These are phyloP conservation scores for Rhodotorula paludigena DNA, from an alignment of 768 basidiomycete species.

Conservation along the genomic window DNA sequence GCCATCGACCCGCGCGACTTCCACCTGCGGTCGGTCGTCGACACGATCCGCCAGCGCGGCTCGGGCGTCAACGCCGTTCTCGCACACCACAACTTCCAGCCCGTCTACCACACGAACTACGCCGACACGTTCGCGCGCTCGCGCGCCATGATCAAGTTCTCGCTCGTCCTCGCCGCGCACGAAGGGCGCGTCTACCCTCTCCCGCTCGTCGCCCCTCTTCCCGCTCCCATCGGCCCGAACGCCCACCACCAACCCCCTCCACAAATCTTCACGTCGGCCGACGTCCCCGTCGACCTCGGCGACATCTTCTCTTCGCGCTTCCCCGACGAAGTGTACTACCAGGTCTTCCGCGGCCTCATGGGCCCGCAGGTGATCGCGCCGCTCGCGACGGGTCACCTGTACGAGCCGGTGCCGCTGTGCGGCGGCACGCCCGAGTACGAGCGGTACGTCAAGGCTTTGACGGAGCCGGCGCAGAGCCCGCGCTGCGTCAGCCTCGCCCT, in stretches of 20 bases:
- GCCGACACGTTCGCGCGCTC: conserved; percentile 81
- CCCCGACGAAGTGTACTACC: conserved; percentile 94
- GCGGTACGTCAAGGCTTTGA: conserved; percentile 89
- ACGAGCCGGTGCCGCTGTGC: conserved; percentile 82
- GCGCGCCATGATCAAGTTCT: conserved; percentile 85
- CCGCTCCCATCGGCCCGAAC: conserved; percentile 12
- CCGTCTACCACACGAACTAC: conserved; percentile 73
- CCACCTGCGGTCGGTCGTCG: conserved; percentile 43
- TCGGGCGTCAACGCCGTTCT: conserved; percentile 56
- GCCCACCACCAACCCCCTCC: conserved; percentile 43
- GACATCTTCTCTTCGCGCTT: conserved; percentile 91
- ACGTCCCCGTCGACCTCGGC: conserved; percentile 84
- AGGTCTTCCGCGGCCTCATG: conserved; percentile 84
- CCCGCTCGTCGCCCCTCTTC: conserved; percentile 55
- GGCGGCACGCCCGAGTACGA: conserved; percentile 92
- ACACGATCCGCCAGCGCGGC: conserved; percentile 35
- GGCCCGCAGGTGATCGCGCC: conserved; percentile 88
- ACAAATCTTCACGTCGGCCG: conserved; percentile 64
- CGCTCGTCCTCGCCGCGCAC: conserved; percentile 82
- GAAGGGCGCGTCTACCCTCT: conserved; percentile 49
- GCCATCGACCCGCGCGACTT: conserved; percentile 45
- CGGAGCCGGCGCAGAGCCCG: conserved; percentile 88
- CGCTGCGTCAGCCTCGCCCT: conserved; percentile 85
- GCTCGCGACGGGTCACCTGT: conserved; percentile 79
- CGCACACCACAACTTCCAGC: conserved; percentile 67